phyloP scores from a whole-genome alignment of 1,284 basidiomycete genomes.

The Schizophyllum commune region DNA sequence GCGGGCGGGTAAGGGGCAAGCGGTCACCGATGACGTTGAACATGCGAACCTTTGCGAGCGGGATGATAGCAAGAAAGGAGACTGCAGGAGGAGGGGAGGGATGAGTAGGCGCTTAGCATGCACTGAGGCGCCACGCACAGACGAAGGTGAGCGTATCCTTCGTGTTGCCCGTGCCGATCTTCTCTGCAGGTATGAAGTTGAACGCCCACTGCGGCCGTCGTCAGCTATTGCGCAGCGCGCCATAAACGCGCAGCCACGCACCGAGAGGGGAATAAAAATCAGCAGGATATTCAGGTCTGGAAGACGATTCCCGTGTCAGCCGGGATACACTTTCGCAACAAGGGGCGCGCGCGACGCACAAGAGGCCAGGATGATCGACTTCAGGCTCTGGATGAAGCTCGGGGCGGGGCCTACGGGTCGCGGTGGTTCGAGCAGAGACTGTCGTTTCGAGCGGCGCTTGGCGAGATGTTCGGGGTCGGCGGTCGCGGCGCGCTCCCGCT shows the following conservation, averaged over 20 bases:
- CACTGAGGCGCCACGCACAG: conserved; percentile 2
- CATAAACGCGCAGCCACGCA: conserved; percentile 6
- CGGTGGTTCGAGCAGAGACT: conserved; percentile 5
- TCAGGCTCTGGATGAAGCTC: conserved; percentile 6
- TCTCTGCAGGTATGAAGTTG: not conserved
- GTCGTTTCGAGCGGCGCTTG: not conserved
- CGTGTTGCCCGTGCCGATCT: not conserved
- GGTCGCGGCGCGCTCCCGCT: not conserved
- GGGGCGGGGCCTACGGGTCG: conserved; percentile 7
- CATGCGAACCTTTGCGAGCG: conserved; percentile 8
- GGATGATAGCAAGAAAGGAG: conserved; percentile 9
- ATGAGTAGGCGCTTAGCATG: not conserved
- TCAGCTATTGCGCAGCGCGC: not conserved
- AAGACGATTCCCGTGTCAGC: not conserved
- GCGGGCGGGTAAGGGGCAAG: not conserved
- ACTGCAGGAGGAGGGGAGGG: not conserved
- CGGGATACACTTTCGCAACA: not conserved
- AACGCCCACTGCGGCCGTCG: conserved; percentile 8
- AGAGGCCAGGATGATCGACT: conserved; percentile 10
- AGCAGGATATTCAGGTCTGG: conserved; percentile 11
- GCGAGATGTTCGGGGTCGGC: not conserved
- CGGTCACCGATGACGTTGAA: no score
- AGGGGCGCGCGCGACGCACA: conserved; percentile 5
- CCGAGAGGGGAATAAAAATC: conserved; percentile 14
- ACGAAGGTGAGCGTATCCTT: conserved; percentile 6